Percentiles rank a stretch among this genome's conserved stretches.
Conservation (phyloP, 2,329 filamentous ascomycete species). For the Fonsecaea nubica region DNA sequence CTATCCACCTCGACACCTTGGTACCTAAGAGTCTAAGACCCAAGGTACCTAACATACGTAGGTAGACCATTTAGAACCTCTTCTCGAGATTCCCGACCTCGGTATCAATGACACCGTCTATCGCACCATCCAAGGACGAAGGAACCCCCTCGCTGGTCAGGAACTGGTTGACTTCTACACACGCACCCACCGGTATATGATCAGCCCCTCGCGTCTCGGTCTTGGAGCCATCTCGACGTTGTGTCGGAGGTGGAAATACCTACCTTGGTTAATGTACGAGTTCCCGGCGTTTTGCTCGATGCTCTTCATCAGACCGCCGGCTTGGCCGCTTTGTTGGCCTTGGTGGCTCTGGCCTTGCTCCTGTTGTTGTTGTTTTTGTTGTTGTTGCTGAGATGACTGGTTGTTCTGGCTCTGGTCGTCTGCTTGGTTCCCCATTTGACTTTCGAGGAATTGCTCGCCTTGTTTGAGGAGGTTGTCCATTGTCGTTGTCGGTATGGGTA, state of each 20-base stretch:
- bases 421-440: background rate
- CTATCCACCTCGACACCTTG: no score
- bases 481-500: background rate
- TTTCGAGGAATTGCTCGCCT: slow-evolving; percentile 15
- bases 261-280: slow-evolving; percentile 22
- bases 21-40: no score
- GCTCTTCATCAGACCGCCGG: slow-evolving; percentile 9
- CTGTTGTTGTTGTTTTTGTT: background rate
- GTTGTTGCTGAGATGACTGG: background rate
- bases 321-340: slow-evolving; percentile 9
- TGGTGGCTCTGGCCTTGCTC: background rate
- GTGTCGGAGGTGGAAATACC: background rate
- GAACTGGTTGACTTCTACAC: slow-evolving; percentile 15
- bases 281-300: slow-evolving; percentile 21
- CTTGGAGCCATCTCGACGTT: background rate
- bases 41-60: no score
- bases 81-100: slow-evolving; percentile 22
- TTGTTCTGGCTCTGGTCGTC: slow-evolving; percentile 5
- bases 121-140: slow-evolving; percentile 4
- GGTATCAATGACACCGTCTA: slow-evolving; percentile 16
- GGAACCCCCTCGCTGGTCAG: slow-evolving; percentile 15
- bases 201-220: no score
- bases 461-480: slow-evolving; percentile 13
- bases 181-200: background rate
- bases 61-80: slow-evolving; percentile 1